Percentiles rank a stretch among this genome's conserved stretches.
phyloP scores from a whole-genome alignment of 352 stramenopile genomes.

The Halophytophthora polymorphica region DNA sequence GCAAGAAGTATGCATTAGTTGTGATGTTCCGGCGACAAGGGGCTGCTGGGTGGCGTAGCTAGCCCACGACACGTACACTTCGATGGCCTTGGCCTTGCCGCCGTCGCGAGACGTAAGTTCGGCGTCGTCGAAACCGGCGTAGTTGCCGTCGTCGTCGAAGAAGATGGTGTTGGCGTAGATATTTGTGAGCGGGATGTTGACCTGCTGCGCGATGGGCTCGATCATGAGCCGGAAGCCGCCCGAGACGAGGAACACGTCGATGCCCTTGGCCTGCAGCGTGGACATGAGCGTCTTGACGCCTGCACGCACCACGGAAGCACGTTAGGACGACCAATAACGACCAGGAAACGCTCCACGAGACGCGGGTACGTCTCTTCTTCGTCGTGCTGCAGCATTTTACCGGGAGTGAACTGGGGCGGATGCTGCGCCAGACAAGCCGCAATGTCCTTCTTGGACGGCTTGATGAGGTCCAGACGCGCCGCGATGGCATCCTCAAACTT shows the following conservation, averaged over 20 bases:
- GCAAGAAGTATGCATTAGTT: background rate
- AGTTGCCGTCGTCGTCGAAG: slow-evolving; percentile 89
- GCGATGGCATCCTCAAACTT: slow-evolving; percentile 98
- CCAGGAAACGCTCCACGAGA: background rate
- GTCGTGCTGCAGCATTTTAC: slow-evolving; percentile 10
- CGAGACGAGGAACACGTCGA: slow-evolving; percentile 97
- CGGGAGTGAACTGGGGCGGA: slow-evolving; percentile 88
- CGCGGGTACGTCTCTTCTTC: background rate
- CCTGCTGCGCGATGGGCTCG: slow-evolving; percentile 90
- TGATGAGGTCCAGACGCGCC: slow-evolving; percentile 94
- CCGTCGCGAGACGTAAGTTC: slow-evolving; percentile 92
- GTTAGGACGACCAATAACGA: background rate
- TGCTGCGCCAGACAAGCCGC: slow-evolving; percentile 87
- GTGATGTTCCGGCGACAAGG: no score
- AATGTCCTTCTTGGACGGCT: slow-evolving; percentile 90
- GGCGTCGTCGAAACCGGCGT: slow-evolving; percentile 91
- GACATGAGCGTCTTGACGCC: slow-evolving; percentile 89
- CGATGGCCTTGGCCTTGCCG: slow-evolving; percentile 78
- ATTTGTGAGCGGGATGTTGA: slow-evolving; percentile 84
- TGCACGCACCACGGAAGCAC: slow-evolving; percentile 6
- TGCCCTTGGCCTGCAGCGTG: slow-evolving; percentile 85
- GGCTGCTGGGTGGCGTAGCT: no score
- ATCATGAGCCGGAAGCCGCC: slow-evolving; percentile 99
- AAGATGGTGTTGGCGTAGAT: slow-evolving; percentile 99
- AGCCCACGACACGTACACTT: slow-evolving; percentile 44